Evolutionary conservation across 306 rosid genomes (phyloP).

Genomic region (Prunus armeniaca): DNA sequence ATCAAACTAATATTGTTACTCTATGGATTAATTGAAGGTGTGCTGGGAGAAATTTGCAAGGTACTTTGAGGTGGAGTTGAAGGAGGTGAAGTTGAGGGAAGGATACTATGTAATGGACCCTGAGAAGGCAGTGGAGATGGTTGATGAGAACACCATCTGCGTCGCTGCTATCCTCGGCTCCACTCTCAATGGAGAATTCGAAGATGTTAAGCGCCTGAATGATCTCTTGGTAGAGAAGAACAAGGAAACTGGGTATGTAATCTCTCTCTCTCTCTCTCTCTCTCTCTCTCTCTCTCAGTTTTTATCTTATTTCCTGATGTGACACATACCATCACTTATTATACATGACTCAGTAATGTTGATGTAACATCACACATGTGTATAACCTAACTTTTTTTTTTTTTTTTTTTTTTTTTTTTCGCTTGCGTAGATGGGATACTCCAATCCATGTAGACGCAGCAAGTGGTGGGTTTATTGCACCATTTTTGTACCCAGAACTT

Average conservation of each 20-base stretch:
- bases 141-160: conserved; percentile 91
- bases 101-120: conserved; percentile 87
- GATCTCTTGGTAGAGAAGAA: conserved; percentile 73
- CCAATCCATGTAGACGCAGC: conserved; percentile 98
- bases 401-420: neutral
- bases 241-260: conserved; percentile 64
- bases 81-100: conserved; percentile 75
- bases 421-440: conserved; percentile 69
- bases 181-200: conserved; percentile 90
- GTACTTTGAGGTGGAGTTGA: conserved; percentile 92
- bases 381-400: neutral
- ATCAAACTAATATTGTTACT: neutral
- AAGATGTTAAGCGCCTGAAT: conserved; percentile 76
- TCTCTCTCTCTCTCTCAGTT: neutral
- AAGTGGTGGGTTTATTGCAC: conserved; percentile 94
- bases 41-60: conserved; percentile 99
- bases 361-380: no score
- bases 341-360: no score
- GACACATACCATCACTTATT: neutral
- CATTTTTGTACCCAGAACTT: conserved; percentile 81
- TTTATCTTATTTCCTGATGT: no score
- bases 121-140: conserved; percentile 74
- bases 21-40: conserved; percentile 40
- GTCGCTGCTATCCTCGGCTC: conserved; percentile 97
- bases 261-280: neutral